phyloP scores from a whole-genome alignment of 2,329 filamentous ascomycete species.

The Ascochyta fabae region DNA sequence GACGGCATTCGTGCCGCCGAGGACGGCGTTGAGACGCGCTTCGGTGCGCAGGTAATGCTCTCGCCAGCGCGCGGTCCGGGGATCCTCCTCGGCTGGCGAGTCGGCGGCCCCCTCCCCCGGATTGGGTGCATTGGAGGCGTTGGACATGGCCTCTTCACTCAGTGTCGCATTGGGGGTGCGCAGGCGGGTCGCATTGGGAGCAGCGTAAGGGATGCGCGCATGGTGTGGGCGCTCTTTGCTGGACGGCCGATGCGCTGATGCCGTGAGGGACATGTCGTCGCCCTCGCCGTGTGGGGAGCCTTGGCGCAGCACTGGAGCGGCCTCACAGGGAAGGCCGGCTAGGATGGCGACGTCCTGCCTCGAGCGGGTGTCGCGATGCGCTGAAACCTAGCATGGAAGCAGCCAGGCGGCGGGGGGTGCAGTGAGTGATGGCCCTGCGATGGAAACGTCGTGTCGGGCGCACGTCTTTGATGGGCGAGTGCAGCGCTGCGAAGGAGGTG shows the following conservation, averaged over 20 bases:
- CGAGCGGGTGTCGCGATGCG: constrained; percentile 50
- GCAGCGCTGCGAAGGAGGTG: constrained; percentile 33
- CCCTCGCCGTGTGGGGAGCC: constrained; percentile 43
- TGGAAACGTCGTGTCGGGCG: constrained; percentile 40
- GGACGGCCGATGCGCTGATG: constrained; percentile 49
- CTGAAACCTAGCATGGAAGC: constrained; percentile 49
- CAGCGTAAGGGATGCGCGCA: constrained; percentile 47
- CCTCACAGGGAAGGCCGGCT: constrained; percentile 48
- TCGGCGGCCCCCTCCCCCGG: constrained; percentile 48
- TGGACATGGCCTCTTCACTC: constrained; percentile 53
- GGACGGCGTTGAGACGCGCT: constrained; percentile 77
- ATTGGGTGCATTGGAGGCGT: constrained; percentile 46
- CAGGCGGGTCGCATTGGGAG: constrained; percentile 46
- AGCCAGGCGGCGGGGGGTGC: constrained; percentile 38
- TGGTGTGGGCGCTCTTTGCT: constrained; percentile 51
- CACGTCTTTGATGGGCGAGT: constrained; percentile 45
- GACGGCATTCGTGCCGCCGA: constrained; percentile 56
- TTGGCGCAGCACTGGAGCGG: constrained; percentile 42
- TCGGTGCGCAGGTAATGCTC: constrained; percentile 80
- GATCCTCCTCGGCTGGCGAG: constrained; percentile 54
- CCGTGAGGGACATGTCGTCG: constrained; percentile 46
- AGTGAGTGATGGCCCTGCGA: constrained; percentile 41
- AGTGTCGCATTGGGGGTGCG: constrained; percentile 52
- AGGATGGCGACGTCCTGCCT: constrained; percentile 50
- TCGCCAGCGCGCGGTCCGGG: constrained; percentile 66